Conservation (phyloP, 805 yeast genomes). For the Barnettozyma vustinii region DNA sequence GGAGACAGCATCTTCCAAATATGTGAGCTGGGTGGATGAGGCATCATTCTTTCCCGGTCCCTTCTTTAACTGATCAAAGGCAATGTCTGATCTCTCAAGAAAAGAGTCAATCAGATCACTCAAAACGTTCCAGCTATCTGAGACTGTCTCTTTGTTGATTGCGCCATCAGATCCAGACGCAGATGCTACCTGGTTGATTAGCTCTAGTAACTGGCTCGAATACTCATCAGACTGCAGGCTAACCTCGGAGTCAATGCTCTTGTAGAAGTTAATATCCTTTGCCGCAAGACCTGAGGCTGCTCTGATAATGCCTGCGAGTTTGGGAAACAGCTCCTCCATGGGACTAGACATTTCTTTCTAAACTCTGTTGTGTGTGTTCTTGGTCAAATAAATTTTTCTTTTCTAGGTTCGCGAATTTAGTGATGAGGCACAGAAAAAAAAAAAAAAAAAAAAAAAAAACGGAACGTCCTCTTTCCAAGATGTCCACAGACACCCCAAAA, state of each 20-base stretch:
- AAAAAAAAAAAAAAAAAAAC: background rate
- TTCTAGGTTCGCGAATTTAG: background rate
- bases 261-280: conserved; percentile 75
- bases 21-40: conserved; percentile 28
- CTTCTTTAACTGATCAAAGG: conserved; percentile 42
- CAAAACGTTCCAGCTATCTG: conserved; percentile 55
- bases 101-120: conserved; percentile 60
- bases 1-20: conserved; percentile 41
- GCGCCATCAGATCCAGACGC: conserved; percentile 28
- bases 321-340: conserved; percentile 29
- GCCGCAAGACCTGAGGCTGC: conserved; percentile 66
- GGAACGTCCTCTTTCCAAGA: background rate
- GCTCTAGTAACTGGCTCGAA: conserved; percentile 36
- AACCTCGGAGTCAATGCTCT: conserved; percentile 50
- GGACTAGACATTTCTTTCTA: conserved; percentile 1
- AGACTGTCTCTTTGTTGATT: conserved; percentile 37
- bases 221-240: conserved; percentile 34
- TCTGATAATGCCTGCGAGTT: conserved; percentile 53
- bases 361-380: background rate
- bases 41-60: conserved; percentile 7
- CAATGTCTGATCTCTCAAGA: conserved; percentile 72
- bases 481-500: background rate
- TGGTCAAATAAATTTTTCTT: background rate
- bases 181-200: conserved; percentile 42
- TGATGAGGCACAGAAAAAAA: background rate